Conservation (phyloP, 257 asterid species). For the Solanum habrochaites region DNA sequence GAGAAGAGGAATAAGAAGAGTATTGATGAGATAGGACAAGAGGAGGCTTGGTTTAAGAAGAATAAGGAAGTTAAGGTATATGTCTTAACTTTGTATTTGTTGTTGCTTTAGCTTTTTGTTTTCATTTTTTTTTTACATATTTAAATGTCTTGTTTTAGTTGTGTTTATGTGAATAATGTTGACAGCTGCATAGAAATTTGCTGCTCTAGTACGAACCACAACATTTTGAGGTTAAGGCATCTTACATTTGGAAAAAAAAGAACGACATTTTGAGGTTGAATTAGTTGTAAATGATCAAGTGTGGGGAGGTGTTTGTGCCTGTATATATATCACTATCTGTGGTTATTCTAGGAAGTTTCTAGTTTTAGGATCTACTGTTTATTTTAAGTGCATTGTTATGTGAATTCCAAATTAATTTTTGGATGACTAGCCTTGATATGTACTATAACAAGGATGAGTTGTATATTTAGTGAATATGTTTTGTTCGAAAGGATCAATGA, state of each 20-base stretch:
- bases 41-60: constrained; percentile 79
- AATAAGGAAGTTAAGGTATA: constrained; percentile 53
- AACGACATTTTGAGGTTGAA: neutral
- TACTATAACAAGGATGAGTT: neutral
- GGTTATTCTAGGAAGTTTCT: neutral
- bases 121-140: neutral
- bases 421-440: neutral
- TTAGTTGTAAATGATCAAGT: neutral
- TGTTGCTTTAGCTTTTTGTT: neutral
- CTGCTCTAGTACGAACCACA: neutral
- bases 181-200: neutral
- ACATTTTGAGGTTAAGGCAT: neutral
- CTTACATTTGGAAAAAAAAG: neutral
- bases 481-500: neutral
- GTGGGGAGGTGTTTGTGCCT: neutral
- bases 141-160: neutral
- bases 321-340: neutral
- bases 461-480: neutral
- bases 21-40: constrained; percentile 82
- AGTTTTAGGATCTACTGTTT: neutral
- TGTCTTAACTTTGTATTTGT: neutral
- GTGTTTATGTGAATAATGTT: neutral
- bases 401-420: neutral
- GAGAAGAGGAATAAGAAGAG: constrained; percentile 27
- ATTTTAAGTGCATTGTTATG: neutral